Percentiles rank a stretch among this genome's conserved stretches.
Conservation (phyloP, 345 rosid genomes). For the Brassica rapa region DNA sequence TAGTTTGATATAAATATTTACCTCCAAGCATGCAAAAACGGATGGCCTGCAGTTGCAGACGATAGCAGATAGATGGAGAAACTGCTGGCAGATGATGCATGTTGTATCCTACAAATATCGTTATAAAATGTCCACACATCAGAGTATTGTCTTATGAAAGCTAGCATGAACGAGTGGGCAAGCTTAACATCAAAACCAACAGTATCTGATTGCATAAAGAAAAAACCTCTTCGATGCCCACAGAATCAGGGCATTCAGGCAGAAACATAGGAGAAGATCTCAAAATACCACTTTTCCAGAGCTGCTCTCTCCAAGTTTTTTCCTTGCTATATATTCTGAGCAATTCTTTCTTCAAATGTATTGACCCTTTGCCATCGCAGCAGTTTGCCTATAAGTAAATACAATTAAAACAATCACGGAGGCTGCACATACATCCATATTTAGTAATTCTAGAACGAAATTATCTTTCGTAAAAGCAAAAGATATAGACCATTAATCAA, state of each 20-base stretch:
- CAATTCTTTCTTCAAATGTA: constrained; percentile 76
- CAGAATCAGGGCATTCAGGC: constrained; percentile 69
- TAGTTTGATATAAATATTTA: constrained; percentile 37
- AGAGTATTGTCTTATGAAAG: constrained; percentile 23
- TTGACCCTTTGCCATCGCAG: constrained; percentile 54
- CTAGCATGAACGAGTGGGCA: neutral
- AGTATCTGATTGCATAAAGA: constrained; percentile 35
- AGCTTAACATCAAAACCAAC: constrained; percentile 22
- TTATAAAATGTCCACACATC: constrained; percentile 21
- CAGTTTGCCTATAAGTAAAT: constrained; percentile 44
- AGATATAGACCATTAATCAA: neutral
- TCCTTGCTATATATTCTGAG: constrained; percentile 67
- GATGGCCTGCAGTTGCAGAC: constrained; percentile 80
- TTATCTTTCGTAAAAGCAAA: neutral
- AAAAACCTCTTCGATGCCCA: constrained; percentile 86
- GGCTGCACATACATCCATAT: neutral
- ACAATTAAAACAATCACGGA: constrained; percentile 18
- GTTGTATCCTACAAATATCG: constrained; percentile 70
- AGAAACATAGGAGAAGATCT: constrained; percentile 77
- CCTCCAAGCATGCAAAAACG: constrained; percentile 88
- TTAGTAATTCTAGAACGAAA: neutral
- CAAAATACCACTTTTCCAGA: constrained; percentile 78
- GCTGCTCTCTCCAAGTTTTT: constrained; percentile 72
- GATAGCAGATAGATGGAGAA: constrained; percentile 85
- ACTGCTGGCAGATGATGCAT: constrained; percentile 88